Base-by-base conservation (phyloP, 1,284 basidiomycete genomes). In the Tremellales sp. region DNA sequence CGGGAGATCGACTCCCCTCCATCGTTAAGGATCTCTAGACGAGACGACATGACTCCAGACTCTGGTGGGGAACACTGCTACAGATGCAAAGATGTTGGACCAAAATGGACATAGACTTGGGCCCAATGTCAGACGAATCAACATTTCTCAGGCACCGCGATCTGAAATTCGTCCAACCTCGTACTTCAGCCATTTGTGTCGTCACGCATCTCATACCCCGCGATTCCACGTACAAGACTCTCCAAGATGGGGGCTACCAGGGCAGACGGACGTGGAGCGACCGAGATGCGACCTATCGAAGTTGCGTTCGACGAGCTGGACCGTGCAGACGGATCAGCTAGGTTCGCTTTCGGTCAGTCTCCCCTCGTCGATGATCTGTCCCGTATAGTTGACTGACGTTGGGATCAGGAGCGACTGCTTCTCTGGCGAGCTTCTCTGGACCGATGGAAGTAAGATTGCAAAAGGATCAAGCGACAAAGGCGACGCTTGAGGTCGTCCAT, bases 11-110 rank as follows among this genome's bases (percentile, higher is more conserved):
- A 54, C 69, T 83, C 83, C 54, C 87, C 87, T 44, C 87, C 89
- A 45, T 89, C 85, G 67, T 92, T 93, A 53, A 96, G 81, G 21
- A 93, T 87, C 70, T 96, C 91, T 48, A 89, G 78, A 53, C 89
- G 77, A 46, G 87, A 92, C 13, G 66, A 66, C 40, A 23, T 42
- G 22, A 31, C 15, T 8, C 15, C 8, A 8, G 29, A 8, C 29
- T 31, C 8, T 31, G 29, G 29, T 31, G 29, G 29, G 8, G 29
- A 31, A 31, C 29, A 31, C n/a, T n/a, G n/a, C n/a, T n/a, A n/a
- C n/a, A n/a, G n/a, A n/a, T n/a, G n/a, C n/a, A n/a, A n/a, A n/a
- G n/a, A n/a, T n/a, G n/a, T n/a, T n/a, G n/a, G n/a, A n/a, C n/a
- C n/a, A n/a, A n/a, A n/a, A n/a, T n/a, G n/a, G n/a, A n/a, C n/a